Percentiles rank a stretch among this genome's conserved stretches.
Evolutionary conservation across 2,329 filamentous ascomycete species (phyloP).

Genomic region (Fusarium subglutinans): DNA sequence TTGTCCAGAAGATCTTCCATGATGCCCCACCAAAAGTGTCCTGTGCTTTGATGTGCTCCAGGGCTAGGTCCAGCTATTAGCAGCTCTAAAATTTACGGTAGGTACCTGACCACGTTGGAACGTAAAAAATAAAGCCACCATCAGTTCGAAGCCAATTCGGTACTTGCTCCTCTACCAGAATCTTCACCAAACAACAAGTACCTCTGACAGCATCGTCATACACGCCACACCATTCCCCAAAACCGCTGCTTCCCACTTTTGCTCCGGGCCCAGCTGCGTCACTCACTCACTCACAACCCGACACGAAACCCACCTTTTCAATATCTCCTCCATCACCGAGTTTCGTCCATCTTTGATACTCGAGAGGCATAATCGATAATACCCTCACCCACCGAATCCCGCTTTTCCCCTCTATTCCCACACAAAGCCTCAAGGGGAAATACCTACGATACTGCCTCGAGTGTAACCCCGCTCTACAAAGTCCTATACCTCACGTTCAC

Average conservation of each 20-base stretch:
- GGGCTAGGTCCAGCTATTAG: neutral
- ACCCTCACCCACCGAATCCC: constrained; percentile 21
- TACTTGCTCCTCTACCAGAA: neutral
- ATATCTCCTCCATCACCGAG: constrained; percentile 16
- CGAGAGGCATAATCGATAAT: constrained; percentile 24
- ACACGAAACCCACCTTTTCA: constrained; percentile 31
- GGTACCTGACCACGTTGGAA: constrained; percentile 10
- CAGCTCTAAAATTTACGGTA: neutral
- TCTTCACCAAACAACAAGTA: neutral
- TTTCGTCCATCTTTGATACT: constrained; percentile 4
- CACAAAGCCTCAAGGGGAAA: neutral
- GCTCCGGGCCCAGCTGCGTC: constrained; percentile 32
- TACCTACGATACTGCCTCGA: neutral
- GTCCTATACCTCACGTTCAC: neutral
- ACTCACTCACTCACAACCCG: constrained; percentile 27
- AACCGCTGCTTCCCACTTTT: constrained; percentile 41
- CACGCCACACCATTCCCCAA: constrained; percentile 39
- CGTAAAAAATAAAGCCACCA: constrained; percentile 7
- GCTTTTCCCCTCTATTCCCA: neutral
- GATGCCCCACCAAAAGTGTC: constrained; percentile 4
- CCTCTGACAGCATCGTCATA: constrained; percentile 36
- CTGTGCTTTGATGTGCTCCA: constrained; percentile 31
- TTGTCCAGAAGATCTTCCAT: neutral
- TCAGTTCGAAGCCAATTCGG: neutral
- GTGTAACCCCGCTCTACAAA: constrained; percentile 13